A percentile compares a stretch with the other conserved stretches of the same genome.
Evolutionary conservation across 2,329 filamentous ascomycete genomes (phyloP).

Genomic region (Shiraia bambusicola): DNA sequence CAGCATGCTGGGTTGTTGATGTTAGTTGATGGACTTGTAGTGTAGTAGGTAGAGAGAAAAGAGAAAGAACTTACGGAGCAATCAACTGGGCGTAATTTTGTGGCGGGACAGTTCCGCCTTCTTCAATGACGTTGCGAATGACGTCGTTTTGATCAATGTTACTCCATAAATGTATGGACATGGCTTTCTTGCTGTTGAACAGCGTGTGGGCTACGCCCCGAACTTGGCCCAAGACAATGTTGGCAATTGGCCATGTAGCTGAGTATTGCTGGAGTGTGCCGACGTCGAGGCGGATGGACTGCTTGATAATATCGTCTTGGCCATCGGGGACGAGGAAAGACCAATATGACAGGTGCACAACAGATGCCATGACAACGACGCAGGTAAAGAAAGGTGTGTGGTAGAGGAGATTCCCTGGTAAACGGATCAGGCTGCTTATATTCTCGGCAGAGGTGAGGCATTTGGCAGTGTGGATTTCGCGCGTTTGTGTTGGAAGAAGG

Average conservation of each 20-base stretch:
- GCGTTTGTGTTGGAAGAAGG: conserved; percentile 53
- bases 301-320: conserved; percentile 67
- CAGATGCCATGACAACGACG: conserved; percentile 44
- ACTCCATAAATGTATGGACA: conserved; percentile 44
- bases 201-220: conserved; percentile 78
- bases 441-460: conserved; percentile 77
- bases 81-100: conserved; percentile 41
- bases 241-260: conserved; percentile 71
- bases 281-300: conserved; percentile 76
- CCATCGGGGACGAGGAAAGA: conserved; percentile 53
- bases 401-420: conserved; percentile 69
- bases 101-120: conserved; percentile 32
- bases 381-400: conserved; percentile 59
- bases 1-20: conserved; percentile 26
- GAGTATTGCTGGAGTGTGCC: conserved; percentile 70
- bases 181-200: conserved; percentile 47
- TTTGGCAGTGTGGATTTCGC: conserved; percentile 73
- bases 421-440: conserved; percentile 72
- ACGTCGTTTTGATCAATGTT: conserved; percentile 39
- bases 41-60: neutral
- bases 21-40: neutral
- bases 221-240: conserved; percentile 70
- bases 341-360: conserved; percentile 66
- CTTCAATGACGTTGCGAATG: conserved; percentile 38
- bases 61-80: conserved; percentile 34